Conservation (phyloP, 805 yeast species). For the Ogataea siamensis region DNA sequence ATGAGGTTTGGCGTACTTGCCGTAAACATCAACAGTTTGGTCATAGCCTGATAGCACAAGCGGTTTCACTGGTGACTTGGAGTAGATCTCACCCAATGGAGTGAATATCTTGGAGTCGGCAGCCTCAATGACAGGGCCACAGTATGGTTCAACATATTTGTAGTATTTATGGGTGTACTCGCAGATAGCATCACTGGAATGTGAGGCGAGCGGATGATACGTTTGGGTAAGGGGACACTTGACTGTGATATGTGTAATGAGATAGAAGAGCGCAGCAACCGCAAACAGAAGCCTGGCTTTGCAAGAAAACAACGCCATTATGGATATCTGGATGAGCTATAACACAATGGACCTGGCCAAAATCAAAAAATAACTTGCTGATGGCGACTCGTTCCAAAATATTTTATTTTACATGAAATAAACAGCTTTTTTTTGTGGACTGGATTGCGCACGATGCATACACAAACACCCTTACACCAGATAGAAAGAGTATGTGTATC, state of each 20-base stretch:
- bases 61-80: slow-evolving; percentile 25
- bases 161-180: slow-evolving; percentile 22
- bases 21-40: slow-evolving; percentile 9
- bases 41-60: slow-evolving; percentile 19
- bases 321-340: not conserved
- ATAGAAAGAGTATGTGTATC: no score
- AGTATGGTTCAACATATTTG: slow-evolving; percentile 20
- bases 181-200: slow-evolving; percentile 23
- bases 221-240: slow-evolving; percentile 28
- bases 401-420: slow-evolving; percentile 2
- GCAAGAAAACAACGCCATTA: slow-evolving; percentile 14
- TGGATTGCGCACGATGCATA: slow-evolving; percentile 6
- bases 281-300: slow-evolving; percentile 20
- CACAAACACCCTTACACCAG: slow-evolving; percentile 9
- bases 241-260: slow-evolving; percentile 21
- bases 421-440: slow-evolving; percentile 1
- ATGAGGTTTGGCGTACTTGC: slow-evolving; percentile 15
- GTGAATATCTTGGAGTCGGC: slow-evolving; percentile 14
- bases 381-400: slow-evolving; percentile 12
- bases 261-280: slow-evolving; percentile 16
- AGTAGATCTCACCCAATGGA: slow-evolving; percentile 19
- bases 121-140: slow-evolving; percentile 14
- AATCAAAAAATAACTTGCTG: slow-evolving; percentile 4
- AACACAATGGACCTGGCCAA: not conserved
- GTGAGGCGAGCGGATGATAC: slow-evolving; percentile 9